These are phyloP conservation scores for Thermothelomyces thermophilus DNA, from an alignment of 2,329 filamentous ascomycete species.

Conservation along the genomic window DNA sequence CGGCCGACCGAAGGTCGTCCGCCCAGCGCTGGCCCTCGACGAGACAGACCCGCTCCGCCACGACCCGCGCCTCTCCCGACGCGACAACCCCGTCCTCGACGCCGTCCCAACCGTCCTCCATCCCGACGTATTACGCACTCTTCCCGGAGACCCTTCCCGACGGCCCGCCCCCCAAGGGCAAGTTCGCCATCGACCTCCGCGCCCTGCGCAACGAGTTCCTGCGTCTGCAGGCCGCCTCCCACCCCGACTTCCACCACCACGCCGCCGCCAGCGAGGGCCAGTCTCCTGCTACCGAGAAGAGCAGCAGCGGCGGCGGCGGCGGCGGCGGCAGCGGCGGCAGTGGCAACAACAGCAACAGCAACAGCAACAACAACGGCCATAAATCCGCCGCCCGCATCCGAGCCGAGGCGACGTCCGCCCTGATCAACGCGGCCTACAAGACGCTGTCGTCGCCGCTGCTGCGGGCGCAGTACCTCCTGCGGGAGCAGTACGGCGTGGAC, in stretches of 20 bases:
- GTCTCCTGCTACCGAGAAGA: too few species aligned
- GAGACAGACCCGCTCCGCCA: background rate
- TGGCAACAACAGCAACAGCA: background rate
- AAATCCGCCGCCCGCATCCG: constrained; percentile 30
- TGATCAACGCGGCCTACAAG: constrained; percentile 87
- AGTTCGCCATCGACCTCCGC: constrained; percentile 66
- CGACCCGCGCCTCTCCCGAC: constrained; percentile 4
- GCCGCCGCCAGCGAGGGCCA: constrained; percentile 17
- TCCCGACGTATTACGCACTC: constrained; percentile 62
- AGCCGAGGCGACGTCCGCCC: constrained; percentile 71
- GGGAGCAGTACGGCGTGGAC: constrained; percentile 63
- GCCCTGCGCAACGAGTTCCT: constrained; percentile 80
- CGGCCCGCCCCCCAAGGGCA: constrained; percentile 70
- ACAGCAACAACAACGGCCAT: constrained; percentile 7
- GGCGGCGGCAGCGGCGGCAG: too few species aligned
- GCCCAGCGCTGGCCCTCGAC: background rate
- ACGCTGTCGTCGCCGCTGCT: constrained; percentile 72
- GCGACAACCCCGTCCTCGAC: constrained; percentile 1
- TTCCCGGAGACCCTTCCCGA: constrained; percentile 73
- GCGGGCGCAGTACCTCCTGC: constrained; percentile 82
- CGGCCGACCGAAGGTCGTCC: background rate
- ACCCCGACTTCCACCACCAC: constrained; percentile 59
- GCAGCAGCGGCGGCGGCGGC: too few species aligned
- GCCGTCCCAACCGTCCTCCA: background rate
- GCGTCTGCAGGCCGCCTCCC: constrained; percentile 67